A percentile compares a stretch with the other conserved stretches of the same genome.
phyloP scores from a whole-genome alignment of 2,329 filamentous ascomycete species.

The Sporothrix pallida region DNA sequence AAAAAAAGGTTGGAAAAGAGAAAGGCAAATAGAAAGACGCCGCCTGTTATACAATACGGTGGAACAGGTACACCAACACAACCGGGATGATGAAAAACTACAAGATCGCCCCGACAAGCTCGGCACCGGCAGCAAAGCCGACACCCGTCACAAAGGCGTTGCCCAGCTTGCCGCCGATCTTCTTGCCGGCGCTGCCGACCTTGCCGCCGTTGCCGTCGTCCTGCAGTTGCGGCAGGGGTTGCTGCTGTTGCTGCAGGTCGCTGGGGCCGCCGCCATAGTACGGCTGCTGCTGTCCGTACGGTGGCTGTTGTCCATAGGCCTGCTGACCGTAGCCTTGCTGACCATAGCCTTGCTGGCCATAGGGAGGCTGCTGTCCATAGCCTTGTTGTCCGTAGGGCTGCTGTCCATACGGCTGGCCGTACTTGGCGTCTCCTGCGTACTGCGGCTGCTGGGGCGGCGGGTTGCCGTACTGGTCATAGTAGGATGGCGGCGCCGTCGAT shows the following conservation, averaged over 20 bases:
- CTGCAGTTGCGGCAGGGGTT: constrained; percentile 53
- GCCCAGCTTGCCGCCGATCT: constrained; percentile 94
- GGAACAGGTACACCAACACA: constrained; percentile 26
- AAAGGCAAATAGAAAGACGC: not conserved
- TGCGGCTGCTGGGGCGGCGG: constrained; percentile 21
- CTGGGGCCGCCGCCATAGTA: constrained; percentile 46
- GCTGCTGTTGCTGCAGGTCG: constrained; percentile 45
- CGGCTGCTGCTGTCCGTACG: constrained; percentile 47
- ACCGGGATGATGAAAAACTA: constrained; percentile 52
- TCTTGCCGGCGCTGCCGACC: constrained; percentile 80
- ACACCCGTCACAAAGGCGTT: constrained; percentile 87
- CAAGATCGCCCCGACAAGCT: constrained; percentile 90
- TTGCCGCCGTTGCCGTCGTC: constrained; percentile 62
- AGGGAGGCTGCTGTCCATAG: not conserved
- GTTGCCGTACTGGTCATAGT: constrained; percentile 31
- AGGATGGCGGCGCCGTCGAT: constrained; percentile 31
- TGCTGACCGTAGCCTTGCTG: constrained; percentile 42
- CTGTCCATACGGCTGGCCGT: constrained; percentile 27
- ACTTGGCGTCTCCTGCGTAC: constrained; percentile 18
- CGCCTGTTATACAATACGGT: constrained; percentile 2
- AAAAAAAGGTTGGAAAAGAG: not conserved
- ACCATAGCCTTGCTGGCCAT: constrained; percentile 27
- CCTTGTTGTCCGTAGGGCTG: constrained; percentile 5
- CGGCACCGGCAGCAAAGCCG: constrained; percentile 86
- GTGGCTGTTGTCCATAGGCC: constrained; percentile 38